phyloP scores from a whole-genome alignment of 306 rosid genomes.

The Mimosa bimucronata region DNA sequence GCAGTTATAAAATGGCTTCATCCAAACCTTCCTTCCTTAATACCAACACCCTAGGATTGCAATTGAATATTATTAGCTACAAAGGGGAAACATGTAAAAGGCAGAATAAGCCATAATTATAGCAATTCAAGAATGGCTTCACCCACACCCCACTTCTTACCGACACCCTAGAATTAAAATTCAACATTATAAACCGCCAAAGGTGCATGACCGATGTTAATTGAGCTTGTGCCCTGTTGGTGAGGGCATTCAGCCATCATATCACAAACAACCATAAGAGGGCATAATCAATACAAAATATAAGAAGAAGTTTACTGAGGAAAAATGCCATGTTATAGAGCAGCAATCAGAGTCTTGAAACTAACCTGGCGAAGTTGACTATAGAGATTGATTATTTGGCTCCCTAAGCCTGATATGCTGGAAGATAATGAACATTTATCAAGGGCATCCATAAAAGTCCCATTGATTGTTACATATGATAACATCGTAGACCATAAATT shows the following conservation, averaged over 20 bases:
- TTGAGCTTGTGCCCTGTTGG: background rate
- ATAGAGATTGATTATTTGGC: slow-evolving; percentile 70
- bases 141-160: slow-evolving; percentile 17
- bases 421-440: slow-evolving; percentile 50
- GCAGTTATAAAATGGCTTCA: background rate
- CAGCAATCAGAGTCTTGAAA: slow-evolving; percentile 37
- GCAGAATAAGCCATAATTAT: slow-evolving; percentile 16
- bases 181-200: slow-evolving; percentile 24
- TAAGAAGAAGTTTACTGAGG: background rate
- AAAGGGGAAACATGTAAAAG: slow-evolving; percentile 21
- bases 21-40: slow-evolving; percentile 20
- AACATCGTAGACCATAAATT: slow-evolving; percentile 70
- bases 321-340: slow-evolving; percentile 16
- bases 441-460: slow-evolving; percentile 43
- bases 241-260: background rate
- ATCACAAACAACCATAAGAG: background rate
- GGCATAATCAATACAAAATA: slow-evolving; percentile 27
- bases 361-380: slow-evolving; percentile 95
- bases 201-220: background rate
- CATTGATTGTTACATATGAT: slow-evolving; percentile 58
- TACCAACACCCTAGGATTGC: slow-evolving; percentile 6
- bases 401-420: slow-evolving; percentile 58
- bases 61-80: slow-evolving; percentile 10
- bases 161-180: background rate
- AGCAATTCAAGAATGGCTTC: slow-evolving; percentile 2